Base-by-base conservation (phyloP, 129 eudicot species). In the Saposhnikovia divaricata region DNA sequence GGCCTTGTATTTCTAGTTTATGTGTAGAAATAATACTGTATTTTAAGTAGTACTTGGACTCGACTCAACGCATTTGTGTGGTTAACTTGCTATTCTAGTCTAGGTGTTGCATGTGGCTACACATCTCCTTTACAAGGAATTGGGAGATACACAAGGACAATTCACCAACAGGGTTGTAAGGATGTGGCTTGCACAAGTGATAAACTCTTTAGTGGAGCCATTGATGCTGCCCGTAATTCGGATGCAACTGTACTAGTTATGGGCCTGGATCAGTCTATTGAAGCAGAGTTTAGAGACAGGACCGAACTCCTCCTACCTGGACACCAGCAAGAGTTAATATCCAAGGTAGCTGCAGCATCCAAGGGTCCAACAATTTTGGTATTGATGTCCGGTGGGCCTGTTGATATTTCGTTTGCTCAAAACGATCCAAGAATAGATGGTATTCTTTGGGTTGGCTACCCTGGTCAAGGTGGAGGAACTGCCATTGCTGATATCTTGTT, bases 191-290 rank as follows among this genome's bases (percentile, higher is more conserved):
- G 98, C 81, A 79, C 45, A 18, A 74, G 71, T 11, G 87, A 86
- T 61, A 82, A 84, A 59, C 76, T 83, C 9, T 89, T 93, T 59
- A 87, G 81, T 69, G 87, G 88, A 51, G 98, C 98, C 45, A 83
- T 87, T 40, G 82, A 78, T n/a, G 96, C 93, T 1, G 90, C 96
- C 7, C 87, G 90, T n/a, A 84, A 84, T 57, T 88, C 93, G 0
- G 93, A 89, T 55, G 93, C 98, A 13, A 93, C 98, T 3, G 84
- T 93, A 12, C 40, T 93, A 68, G 82, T 90, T 3, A 89, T 90
- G 93, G 98, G 98, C 38, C 74, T 93, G 80, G 98, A 93, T 71
- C 96, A 90, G 85, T 84, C 96, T 23, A 84, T 92, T 38, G 97
- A 90, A 86, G 93, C 96, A 4, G 97, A 92, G 89, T 87, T 87